Evolutionary conservation across 2,329 filamentous ascomycete species (phyloP), one percentile per base, ranked within the genome.

Genomic region (Fusarium chaquense): DNA sequence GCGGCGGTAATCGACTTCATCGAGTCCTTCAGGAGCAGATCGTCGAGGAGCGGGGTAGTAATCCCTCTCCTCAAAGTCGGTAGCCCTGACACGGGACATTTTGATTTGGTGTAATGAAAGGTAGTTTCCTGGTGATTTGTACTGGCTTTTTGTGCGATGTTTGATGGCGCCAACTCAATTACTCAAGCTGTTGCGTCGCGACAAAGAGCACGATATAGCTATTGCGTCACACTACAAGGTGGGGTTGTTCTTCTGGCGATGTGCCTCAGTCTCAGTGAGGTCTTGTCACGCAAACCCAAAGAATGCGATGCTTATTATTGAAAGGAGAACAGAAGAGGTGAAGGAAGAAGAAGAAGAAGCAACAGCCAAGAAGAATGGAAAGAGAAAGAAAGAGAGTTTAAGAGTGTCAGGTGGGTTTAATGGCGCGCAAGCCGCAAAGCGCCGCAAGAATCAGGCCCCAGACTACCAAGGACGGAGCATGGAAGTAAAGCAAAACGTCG

Each of bases 41-140:
- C 78, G 77, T 61, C 78, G 78, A 76, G 76, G 82, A 72, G 72
- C 54, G 18, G 76, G 56, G 69, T 82, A 83, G 61, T 78, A 80
- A 59, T 85, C 83, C 67, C 81, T 80, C 64, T 86, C 84, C 65
- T 84, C 83, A 60, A 83, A 80, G 11, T 83, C 83, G 71, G 78
- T 81, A 28, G 70, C 67, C 53, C 74, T 73, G 50, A 68, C 69
- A 28, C 75, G 63, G 61, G 76, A 69, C 77, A 78, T 78, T 63
- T 45, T 67, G 52, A 44, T 41, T 47, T 67, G 52, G 51, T 44
- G 50, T 43, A 41, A 44, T 55, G 30, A 58, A 52, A 35, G 60
- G 44, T 44, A 44, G 40, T 50, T 62, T 56, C 55, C 52, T 46
- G 32, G 41, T 43, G 52, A 11, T 41, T 30, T 46, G 53, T 55